Conservation (phyloP, 805 yeast genomes). For the Yarrowia sp. region DNA sequence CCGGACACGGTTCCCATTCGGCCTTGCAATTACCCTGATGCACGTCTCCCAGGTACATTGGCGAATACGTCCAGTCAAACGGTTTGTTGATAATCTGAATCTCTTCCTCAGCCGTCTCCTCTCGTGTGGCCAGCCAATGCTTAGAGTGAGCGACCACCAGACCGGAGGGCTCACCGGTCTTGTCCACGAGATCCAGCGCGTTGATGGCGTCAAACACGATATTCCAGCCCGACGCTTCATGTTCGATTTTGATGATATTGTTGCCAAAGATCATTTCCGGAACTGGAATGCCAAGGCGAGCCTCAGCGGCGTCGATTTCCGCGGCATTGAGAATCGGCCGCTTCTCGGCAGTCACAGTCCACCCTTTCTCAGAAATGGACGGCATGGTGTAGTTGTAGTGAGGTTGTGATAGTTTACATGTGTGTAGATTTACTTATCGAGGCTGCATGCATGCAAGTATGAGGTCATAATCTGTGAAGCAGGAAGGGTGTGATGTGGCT, state of each 20-base stretch:
- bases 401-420: not conserved
- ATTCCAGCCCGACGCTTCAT: conserved; percentile 53
- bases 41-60: conserved; percentile 69
- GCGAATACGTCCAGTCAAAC: conserved; percentile 96
- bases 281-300: conserved; percentile 72
- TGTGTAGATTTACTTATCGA: conserved; percentile 14
- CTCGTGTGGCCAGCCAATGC: conserved; percentile 66
- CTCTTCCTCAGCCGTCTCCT: conserved; percentile 51
- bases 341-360: conserved; percentile 77
- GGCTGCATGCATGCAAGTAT: conserved; percentile 7
- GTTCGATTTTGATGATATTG: conserved; percentile 64
- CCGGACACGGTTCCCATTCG: conserved; percentile 48
- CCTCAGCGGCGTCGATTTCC: conserved; percentile 74
- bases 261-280: conserved; percentile 99
- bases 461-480: conserved; percentile 12
- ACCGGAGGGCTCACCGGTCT: conserved; percentile 57
- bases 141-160: conserved; percentile 82
- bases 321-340: conserved; percentile 76
- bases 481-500: no score
- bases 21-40: conserved; percentile 44
- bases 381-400: conserved; percentile 7
- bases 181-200: conserved; percentile 68
- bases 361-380: conserved; percentile 51
- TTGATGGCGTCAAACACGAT: conserved; percentile 78
- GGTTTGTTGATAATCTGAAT: conserved; percentile 74